Evolutionary conservation across 2,329 filamentous ascomycete genomes (phyloP), one percentile per base, ranked within the genome.

Genomic region (Diaporthe batatas): DNA sequence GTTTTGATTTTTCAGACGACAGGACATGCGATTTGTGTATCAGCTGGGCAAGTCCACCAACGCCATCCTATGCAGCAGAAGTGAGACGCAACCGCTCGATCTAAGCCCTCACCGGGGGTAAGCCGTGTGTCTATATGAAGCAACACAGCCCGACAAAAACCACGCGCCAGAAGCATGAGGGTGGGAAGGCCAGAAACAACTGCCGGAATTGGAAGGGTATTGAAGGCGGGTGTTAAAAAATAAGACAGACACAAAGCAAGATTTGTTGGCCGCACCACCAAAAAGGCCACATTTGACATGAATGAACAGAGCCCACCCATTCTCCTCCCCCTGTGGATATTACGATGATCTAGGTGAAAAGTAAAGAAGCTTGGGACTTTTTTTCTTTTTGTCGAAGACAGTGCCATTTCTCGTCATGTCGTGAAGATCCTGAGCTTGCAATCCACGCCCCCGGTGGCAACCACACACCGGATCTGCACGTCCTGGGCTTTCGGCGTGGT

Each of bases 381-480:
- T 34, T 58, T 58, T 12, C 11, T 39, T 39, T 39, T 39, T 39
- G 42, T 39, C 12, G 42, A 25, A 44, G 58, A 29, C 58, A 16
- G 21, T 64, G 58, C 1, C 36, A 25, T 44, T 62, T 29, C 5
- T 39, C 57, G 18, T 75, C 77, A 87, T 78, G 86, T 87, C 70
- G 94, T 93, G 84, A 96, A 97, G 68, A 97, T 90, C 77, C 93
- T 88, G 75, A 97, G 89, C 77, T 91, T 94, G 79, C 91, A 85
- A 84, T 97, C 94, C 72, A 97, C 94, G 79, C 94, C 93, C 42
- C 93, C 94, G 2, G 94, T 97, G 11, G 94, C 95, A 77, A 98
- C 92, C n/a, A 97, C 91, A 80, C 94, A 97, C 75, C 94, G 88
- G 75, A 97, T 94, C 76, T 91, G 90, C 64, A 90, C 86, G 72